Percentiles rank a stretch among this genome's conserved stretches.
Conservation (phyloP, 257 asterid species). For the Schizonepeta tenuifolia region DNA sequence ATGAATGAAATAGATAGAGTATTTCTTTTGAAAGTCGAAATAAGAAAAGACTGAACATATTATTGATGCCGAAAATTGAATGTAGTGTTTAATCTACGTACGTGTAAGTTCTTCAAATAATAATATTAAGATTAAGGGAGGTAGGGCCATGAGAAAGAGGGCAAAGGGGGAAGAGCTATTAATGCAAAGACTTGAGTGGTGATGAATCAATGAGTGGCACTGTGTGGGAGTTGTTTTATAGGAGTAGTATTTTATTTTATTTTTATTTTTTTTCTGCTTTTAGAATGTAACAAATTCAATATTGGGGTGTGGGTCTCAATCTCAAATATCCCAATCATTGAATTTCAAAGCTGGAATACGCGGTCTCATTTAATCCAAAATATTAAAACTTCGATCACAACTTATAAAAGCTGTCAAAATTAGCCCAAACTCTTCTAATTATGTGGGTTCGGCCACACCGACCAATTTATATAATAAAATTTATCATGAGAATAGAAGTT, state of each 20-base stretch:
- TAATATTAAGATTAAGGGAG: too few species aligned
- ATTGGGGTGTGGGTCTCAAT: conserved; percentile 33
- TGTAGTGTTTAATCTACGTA: too few species aligned
- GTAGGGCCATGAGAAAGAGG: conserved; percentile 19
- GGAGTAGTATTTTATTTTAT: too few species aligned
- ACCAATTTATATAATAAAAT: too few species aligned
- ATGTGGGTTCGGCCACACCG: too few species aligned
- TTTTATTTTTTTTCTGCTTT: too few species aligned
- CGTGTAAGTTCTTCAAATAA: too few species aligned
- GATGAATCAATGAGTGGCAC: background rate
- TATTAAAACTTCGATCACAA: background rate
- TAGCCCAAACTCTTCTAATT: too few species aligned
- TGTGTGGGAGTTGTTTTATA: conserved; percentile 8
- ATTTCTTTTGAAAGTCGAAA: background rate
- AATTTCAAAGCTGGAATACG: conserved; percentile 39
- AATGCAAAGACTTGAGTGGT: conserved; percentile 15
- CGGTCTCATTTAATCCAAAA: conserved; percentile 10
- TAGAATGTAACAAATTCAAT: conserved; percentile 7
- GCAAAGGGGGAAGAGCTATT: background rate
- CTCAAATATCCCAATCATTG: conserved; percentile 30
- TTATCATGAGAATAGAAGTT: too few species aligned
- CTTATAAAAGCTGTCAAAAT: too few species aligned
- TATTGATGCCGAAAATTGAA: too few species aligned
- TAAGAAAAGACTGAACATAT: background rate
- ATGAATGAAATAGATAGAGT: too few species aligned